Evolutionary conservation across 139 green algal species (phyloP), one percentile per base, ranked within the genome.

Genomic region (Haematococcus lacustris): DNA sequence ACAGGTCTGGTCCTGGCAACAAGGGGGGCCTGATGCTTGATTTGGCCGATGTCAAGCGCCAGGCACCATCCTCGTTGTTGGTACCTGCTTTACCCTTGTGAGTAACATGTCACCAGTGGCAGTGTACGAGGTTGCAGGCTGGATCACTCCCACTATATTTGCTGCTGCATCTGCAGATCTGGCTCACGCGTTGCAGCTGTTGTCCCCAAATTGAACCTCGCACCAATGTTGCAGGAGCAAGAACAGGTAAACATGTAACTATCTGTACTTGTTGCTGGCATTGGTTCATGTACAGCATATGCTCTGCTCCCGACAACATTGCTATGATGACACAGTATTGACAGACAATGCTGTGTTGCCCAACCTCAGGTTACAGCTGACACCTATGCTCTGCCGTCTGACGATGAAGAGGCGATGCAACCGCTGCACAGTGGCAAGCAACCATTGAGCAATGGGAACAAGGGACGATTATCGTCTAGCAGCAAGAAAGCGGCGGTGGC

Each of bases 151-250:
- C n/a, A n/a, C n/a, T n/a, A n/a, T n/a, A n/a, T n/a, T n/a, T n/a
- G n/a, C n/a, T n/a, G n/a, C n/a, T n/a, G n/a, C n/a, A n/a, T n/a
- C n/a, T n/a, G n/a, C n/a, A n/a, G n/a, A n/a, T n/a, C 43, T 53
- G 43, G 43, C 43, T 9, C 43, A 53, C 9, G 43, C 53, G 53
- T 64, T 30, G 13, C 26, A 26, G 13, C 13, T 32, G 4, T 21
- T 26, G 67, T 72, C 30, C 67, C 67, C 67, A 63, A 64, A 32
- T 47, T 72, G 7, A 72, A 72, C 67, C 67, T 72, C 13, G 34
- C 67, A 1, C 7, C 43, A 13, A 32, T 72, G 35, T 26, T 72
- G 43, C 30, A 72, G 67, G n/a, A 72, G 67, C 67, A 72, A 13
- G 67, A 69, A 37, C 37, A 69, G 53, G 47, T 57, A 21, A 21